Evolutionary conservation across 108 stramenopile species (phyloP).

Genomic region (Fistulifera solaris): DNA sequence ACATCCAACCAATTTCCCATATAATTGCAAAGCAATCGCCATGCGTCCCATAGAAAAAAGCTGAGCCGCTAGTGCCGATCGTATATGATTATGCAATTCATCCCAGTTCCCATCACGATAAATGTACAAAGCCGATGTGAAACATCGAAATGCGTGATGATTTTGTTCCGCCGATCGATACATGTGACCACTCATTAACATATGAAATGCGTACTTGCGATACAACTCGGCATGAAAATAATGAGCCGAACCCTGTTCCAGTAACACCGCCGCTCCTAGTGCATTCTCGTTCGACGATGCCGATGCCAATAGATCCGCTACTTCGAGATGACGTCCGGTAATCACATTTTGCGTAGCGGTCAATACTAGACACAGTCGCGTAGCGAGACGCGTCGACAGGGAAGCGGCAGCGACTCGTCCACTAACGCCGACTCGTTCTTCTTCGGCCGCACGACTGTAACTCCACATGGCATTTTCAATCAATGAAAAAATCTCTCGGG

Average conservation of each 20-base stretch:
- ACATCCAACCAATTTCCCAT: slow-evolving; percentile 55
- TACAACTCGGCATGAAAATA: slow-evolving; percentile 61
- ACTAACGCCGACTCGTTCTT: slow-evolving; percentile 33
- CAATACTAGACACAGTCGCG: slow-evolving; percentile 64
- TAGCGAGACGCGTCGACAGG: slow-evolving; percentile 58
- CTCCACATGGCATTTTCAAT: slow-evolving; percentile 62
- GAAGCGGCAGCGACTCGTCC: slow-evolving; percentile 44
- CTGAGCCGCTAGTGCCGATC: slow-evolving; percentile 74
- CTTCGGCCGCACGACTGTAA: slow-evolving; percentile 72
- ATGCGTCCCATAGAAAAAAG: slow-evolving; percentile 69
- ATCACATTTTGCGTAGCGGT: slow-evolving; percentile 34
- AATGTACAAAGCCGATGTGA: slow-evolving; percentile 64
- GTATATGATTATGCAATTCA: slow-evolving; percentile 70
- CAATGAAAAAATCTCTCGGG: slow-evolving; percentile 29
- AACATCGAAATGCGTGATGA: slow-evolving; percentile 81
- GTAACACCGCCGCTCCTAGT: slow-evolving; percentile 72
- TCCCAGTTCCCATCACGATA: slow-evolving; percentile 68
- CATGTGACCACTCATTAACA: slow-evolving; percentile 90
- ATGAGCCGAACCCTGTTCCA: slow-evolving; percentile 73
- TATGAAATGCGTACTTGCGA: slow-evolving; percentile 85
- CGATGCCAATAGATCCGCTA: slow-evolving; percentile 76
- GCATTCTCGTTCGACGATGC: slow-evolving; percentile 74
- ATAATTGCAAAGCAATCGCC: slow-evolving; percentile 56
- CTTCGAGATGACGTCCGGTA: slow-evolving; percentile 57
- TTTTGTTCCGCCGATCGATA: slow-evolving; percentile 76